A percentile compares a stretch with the other conserved stretches of the same genome.
Conservation (phyloP, 805 yeast species). For the Myxozyma kluyveri region DNA sequence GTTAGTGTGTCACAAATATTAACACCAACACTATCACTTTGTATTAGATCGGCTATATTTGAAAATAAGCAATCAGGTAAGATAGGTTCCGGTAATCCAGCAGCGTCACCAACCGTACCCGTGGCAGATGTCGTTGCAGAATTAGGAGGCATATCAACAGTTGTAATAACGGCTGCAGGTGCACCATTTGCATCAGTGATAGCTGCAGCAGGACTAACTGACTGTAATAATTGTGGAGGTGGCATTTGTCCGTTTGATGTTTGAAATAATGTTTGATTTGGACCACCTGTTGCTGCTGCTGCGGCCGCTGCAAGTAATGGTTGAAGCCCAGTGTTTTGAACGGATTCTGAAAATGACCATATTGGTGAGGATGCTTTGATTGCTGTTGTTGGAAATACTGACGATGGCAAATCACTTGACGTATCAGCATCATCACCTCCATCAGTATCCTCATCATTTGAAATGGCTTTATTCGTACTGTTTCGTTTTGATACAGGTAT, state of each 20-base stretch:
- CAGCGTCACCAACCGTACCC: background rate
- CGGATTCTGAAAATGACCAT: conserved; percentile 24
- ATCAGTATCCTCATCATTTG: background rate
- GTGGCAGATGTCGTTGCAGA: background rate
- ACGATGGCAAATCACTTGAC: background rate
- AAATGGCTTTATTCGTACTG: background rate
- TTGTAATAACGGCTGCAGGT: conserved; percentile 1
- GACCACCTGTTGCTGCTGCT: too few species aligned
- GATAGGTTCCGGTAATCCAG: conserved; percentile 25
- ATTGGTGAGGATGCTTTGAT: conserved; percentile 25
- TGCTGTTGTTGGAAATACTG: conserved; percentile 18
- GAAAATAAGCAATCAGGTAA: conserved; percentile 26
- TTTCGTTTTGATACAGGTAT: background rate
- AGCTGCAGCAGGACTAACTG: conserved; percentile 7
- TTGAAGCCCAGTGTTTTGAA: too few species aligned
- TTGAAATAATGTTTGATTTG: too few species aligned
- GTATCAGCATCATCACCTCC: background rate
- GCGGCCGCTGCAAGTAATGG: too few species aligned
- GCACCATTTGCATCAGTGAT: background rate
- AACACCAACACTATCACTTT: conserved; percentile 7
- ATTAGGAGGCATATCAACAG: background rate
- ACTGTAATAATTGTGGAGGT: too few species aligned
- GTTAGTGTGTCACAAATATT: background rate
- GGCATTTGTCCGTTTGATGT: too few species aligned
- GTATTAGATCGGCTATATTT: conserved; percentile 25